Conservation (phyloP, 2,329 filamentous ascomycete species). For the Colletotrichum plurivorum region DNA sequence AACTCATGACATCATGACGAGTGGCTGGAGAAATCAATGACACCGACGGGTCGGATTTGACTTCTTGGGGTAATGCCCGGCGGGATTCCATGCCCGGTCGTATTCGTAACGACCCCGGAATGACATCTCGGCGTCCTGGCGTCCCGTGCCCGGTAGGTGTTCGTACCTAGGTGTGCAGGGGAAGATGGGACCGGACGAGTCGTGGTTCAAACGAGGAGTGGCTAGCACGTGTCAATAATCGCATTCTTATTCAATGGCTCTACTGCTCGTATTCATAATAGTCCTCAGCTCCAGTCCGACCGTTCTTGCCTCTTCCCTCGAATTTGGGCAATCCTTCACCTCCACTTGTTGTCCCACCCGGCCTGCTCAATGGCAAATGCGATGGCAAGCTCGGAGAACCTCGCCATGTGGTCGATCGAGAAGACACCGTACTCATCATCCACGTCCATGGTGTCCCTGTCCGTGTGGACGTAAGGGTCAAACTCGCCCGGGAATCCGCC, state of each 20-base stretch:
- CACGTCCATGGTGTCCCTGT: conserved; percentile 54
- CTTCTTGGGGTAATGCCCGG: background rate
- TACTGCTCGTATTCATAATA: too few relatives aligned
- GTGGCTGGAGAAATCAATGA: too few relatives aligned
- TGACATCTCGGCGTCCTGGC: background rate
- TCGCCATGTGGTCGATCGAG: conserved; percentile 57
- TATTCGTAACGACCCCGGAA: background rate
- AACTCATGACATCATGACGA: conserved; percentile 5
- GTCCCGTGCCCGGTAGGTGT: too few relatives aligned
- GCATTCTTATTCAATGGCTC: too few relatives aligned
- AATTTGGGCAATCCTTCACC: conserved; percentile 41
- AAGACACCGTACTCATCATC: conserved; percentile 55
- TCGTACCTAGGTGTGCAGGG: too few relatives aligned
- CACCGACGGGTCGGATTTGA: background rate
- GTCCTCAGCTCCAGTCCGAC: too few relatives aligned
- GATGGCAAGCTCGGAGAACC: conserved; percentile 56
- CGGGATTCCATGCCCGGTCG: background rate
- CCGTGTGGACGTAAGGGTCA: conserved; percentile 55
- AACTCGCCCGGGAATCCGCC: conserved; percentile 50
- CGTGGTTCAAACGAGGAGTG: too few relatives aligned
- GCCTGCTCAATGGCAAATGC: conserved; percentile 56
- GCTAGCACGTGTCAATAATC: too few relatives aligned
- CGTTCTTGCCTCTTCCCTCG: too few relatives aligned
- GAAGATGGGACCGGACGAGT: too few relatives aligned
- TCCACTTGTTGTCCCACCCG: conserved; percentile 57